Evolutionary conservation across 2,329 filamentous ascomycete species (phyloP).

Genomic region (Trichoderma sp.): DNA sequence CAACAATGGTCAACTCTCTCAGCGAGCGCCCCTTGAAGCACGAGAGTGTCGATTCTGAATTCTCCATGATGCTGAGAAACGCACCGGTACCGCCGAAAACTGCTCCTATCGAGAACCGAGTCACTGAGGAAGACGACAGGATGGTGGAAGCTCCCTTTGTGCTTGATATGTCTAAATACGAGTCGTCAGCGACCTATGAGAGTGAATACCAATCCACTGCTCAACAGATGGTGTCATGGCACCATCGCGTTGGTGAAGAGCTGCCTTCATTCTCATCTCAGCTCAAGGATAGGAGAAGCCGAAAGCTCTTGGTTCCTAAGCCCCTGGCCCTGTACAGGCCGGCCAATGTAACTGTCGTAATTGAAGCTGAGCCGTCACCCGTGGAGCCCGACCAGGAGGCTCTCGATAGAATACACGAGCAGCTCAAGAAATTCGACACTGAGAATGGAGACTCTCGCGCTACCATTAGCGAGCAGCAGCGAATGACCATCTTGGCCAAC

Average conservation of each 20-base stretch:
- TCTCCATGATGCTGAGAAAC: constrained; percentile 2
- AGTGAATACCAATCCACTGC: constrained; percentile 22
- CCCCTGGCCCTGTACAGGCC: constrained; percentile 50
- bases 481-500: constrained; percentile 52
- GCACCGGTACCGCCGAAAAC: background rate
- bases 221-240: constrained; percentile 39
- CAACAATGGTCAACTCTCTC: background rate
- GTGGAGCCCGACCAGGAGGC: constrained; percentile 51
- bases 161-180: constrained; percentile 37
- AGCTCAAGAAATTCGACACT: constrained; percentile 49
- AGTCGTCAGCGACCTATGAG: background rate
- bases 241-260: constrained; percentile 57
- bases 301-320: constrained; percentile 55
- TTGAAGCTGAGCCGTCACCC: constrained; percentile 49
- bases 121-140: constrained; percentile 29
- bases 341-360: constrained; percentile 43
- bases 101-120: background rate
- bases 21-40: constrained; percentile 20
- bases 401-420: constrained; percentile 49
- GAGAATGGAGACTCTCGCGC: constrained; percentile 32
- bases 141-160: constrained; percentile 40
- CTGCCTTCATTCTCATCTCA: constrained; percentile 58
- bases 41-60: constrained; percentile 4
- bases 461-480: constrained; percentile 39
- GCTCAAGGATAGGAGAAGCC: constrained; percentile 41